These are phyloP conservation scores for Boechera retrofracta DNA, from an alignment of 345 rosid species.

Conservation along the genomic window DNA sequence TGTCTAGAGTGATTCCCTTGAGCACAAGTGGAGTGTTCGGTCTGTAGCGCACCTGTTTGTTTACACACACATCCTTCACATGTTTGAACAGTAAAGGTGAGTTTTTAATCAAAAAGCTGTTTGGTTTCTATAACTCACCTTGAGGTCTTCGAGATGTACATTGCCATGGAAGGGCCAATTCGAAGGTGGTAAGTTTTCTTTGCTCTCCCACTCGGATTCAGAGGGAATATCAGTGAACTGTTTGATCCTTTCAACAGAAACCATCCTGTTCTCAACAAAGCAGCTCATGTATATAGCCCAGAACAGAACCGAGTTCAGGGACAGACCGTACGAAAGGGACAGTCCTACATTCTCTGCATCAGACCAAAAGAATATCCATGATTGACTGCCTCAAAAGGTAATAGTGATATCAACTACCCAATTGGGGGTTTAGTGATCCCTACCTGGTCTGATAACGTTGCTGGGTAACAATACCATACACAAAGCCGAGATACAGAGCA, in stretches of 20 bases:
- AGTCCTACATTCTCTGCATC: conserved; percentile 82
- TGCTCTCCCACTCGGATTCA: conserved; percentile 76
- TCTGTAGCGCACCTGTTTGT: conserved; percentile 79
- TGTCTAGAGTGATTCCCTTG: conserved; percentile 77
- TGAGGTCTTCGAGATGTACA: conserved; percentile 77
- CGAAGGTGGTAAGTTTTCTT: conserved; percentile 65
- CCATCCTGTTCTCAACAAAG: conserved; percentile 90
- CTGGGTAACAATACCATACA: conserved; percentile 86
- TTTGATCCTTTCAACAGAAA: conserved; percentile 89
- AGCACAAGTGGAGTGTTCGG: conserved; percentile 89
- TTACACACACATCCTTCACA: conserved; percentile 18
- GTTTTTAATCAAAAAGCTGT: background rate
- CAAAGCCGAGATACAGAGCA: conserved; percentile 74
- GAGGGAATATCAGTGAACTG: conserved; percentile 83
- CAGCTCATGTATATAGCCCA: conserved; percentile 84
- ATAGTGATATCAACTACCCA: background rate
- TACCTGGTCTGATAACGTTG: conserved; percentile 85
- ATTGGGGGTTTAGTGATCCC: background rate
- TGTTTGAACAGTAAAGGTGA: background rate
- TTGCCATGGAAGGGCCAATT: conserved; percentile 81
- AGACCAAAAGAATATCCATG: conserved; percentile 11
- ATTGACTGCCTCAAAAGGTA: background rate
- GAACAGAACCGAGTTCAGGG: conserved; percentile 81
- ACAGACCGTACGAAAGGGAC: conserved; percentile 90
- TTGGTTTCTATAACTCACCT: conserved; percentile 52